A percentile compares a stretch with the other conserved stretches of the same genome.
Evolutionary conservation across 176 grass and related monocot species (phyloP).

Genomic region (Stipa capillata): DNA sequence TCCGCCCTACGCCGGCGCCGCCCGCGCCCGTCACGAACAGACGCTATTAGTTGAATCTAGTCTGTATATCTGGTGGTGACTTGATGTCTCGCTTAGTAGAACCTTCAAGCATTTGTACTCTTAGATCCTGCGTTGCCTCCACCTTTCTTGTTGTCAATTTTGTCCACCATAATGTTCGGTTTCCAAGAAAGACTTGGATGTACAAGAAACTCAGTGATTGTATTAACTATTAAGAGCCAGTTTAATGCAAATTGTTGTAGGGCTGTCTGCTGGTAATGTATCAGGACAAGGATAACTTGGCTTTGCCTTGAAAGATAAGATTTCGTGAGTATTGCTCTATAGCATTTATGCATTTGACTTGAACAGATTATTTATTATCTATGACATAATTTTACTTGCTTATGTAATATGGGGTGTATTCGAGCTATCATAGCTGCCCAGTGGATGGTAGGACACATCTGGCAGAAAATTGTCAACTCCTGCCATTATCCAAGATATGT

Average conservation of each 20-base stretch:
- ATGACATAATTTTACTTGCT: slow-evolving; percentile 1
- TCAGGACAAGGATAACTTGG: background rate
- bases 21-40: too few relatives aligned
- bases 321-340: background rate
- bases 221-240: background rate
- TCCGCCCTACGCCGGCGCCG: too few relatives aligned
- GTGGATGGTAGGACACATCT: background rate
- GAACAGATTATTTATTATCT: background rate
- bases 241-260: background rate
- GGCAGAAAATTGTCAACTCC: background rate
- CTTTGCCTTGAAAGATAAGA: background rate
- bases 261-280: background rate
- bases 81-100: background rate
- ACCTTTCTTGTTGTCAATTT: background rate
- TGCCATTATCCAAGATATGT: background rate
- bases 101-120: slow-evolving; percentile 5
- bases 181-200: background rate
- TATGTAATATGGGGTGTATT: background rate
- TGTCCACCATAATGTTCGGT: background rate
- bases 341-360: background rate
- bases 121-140: background rate
- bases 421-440: background rate
- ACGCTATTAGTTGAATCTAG: background rate
- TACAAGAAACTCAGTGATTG: background rate
- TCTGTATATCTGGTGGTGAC: background rate